Conservation (phyloP, 2,329 filamentous ascomycete species). For the Epicoccum nigrum region DNA sequence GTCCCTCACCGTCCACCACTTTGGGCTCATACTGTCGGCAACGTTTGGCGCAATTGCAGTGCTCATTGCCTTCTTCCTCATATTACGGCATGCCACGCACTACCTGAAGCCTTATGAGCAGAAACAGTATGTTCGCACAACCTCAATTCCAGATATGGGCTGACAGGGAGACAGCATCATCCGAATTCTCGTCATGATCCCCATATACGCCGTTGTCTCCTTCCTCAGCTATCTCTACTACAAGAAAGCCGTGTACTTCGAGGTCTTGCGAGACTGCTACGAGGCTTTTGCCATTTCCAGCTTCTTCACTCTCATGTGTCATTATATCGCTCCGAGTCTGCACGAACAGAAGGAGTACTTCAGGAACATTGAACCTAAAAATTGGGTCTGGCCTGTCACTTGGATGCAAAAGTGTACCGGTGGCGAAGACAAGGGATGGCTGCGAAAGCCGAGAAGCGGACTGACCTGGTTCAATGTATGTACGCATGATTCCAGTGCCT, state of each 20-base stretch:
- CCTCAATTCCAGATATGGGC: background rate
- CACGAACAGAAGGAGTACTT: constrained; percentile 86
- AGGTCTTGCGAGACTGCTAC: constrained; percentile 82
- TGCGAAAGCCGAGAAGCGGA: constrained; percentile 78
- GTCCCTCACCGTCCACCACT: constrained; percentile 61
- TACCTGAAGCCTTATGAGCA: constrained; percentile 66
- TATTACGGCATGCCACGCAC: constrained; percentile 64
- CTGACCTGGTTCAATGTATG: constrained; percentile 85
- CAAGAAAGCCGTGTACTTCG: constrained; percentile 78
- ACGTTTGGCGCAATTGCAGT: constrained; percentile 60
- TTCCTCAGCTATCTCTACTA: constrained; percentile 78
- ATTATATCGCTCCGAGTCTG: constrained; percentile 77
- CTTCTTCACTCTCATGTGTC: constrained; percentile 83
- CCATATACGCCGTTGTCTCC: constrained; percentile 76
- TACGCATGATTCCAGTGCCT: background rate
- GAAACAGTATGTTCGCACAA: constrained; percentile 56
- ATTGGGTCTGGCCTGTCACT: constrained; percentile 76
- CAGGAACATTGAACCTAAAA: constrained; percentile 67
- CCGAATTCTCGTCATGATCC: constrained; percentile 87
- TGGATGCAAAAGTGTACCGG: constrained; percentile 75
- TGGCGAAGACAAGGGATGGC: constrained; percentile 67
- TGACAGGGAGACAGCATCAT: constrained; percentile 66
- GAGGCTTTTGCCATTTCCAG: constrained; percentile 87
- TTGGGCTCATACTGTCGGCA: constrained; percentile 61
- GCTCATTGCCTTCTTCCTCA: constrained; percentile 59